These are phyloP conservation scores for Achlya hypogyna DNA, from an alignment of 352 stramenopile species.

Conservation along the genomic window DNA sequence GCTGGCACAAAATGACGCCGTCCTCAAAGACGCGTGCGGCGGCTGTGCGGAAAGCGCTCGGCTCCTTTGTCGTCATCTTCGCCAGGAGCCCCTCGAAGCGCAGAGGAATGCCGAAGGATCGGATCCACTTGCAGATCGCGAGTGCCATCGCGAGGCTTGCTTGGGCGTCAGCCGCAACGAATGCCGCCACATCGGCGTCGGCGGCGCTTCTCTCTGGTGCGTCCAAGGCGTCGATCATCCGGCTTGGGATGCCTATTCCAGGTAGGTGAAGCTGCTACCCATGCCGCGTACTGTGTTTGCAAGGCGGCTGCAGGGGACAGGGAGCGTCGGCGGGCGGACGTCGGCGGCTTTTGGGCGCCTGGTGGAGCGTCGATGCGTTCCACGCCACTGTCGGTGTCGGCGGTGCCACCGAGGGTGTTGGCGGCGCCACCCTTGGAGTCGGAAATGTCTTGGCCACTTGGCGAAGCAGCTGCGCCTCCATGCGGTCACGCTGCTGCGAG, in stretches of 20 bases:
- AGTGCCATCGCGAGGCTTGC: slow-evolving; percentile 24
- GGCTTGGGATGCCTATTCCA: too few species aligned
- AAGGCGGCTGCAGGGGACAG: too few species aligned
- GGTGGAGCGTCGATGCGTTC: too few species aligned
- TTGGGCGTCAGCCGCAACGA: neutral
- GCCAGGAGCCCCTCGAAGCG: neutral
- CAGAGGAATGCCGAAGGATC: slow-evolving; percentile 19
- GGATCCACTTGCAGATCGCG: slow-evolving; percentile 24
- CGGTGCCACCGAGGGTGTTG: too few species aligned
- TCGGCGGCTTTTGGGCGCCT: too few species aligned
- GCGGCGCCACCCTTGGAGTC: slow-evolving; percentile 12
- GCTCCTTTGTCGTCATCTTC: neutral
- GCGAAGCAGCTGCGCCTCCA: neutral
- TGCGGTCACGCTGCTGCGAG: neutral
- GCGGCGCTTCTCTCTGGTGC: slow-evolving; percentile 18
- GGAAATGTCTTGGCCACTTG: neutral
- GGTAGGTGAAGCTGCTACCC: too few species aligned
- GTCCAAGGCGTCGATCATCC: too few species aligned
- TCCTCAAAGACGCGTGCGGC: slow-evolving; percentile 24
- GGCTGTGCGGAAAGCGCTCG: neutral
- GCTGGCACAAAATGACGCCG: slow-evolving; percentile 31
- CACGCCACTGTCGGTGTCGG: too few species aligned
- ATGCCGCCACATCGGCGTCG: neutral
- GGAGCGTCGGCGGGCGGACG: too few species aligned
- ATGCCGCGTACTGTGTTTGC: too few species aligned